Evolutionary conservation across 345 rosid genomes (phyloP).

Genomic region (Brassica incana): DNA sequence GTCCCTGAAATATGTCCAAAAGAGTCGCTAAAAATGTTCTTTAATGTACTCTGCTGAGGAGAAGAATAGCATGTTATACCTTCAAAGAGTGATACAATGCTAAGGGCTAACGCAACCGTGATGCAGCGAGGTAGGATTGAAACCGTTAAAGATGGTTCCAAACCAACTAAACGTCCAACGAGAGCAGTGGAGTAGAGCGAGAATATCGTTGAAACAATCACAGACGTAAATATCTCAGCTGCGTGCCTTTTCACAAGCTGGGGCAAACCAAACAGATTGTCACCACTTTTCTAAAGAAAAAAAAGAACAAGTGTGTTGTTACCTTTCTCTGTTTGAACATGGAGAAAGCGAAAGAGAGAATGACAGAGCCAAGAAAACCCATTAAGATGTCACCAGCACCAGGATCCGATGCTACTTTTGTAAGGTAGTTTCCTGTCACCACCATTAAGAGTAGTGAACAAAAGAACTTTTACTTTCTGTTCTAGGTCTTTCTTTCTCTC

Average conservation of each 20-base stretch:
- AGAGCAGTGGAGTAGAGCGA: constrained; percentile 93
- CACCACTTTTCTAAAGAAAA: constrained; percentile 1
- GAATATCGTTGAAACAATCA: constrained; percentile 74
- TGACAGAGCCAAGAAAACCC: constrained; percentile 95
- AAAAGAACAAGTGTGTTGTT: constrained; percentile 1
- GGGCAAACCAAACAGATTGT: constrained; percentile 5
- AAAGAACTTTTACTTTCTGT: background rate
- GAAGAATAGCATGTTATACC: constrained; percentile 41
- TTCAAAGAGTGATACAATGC: constrained; percentile 87
- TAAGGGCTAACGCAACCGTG: constrained; percentile 92
- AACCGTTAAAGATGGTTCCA: constrained; percentile 72
- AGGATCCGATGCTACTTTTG: constrained; percentile 73
- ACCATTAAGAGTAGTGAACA: background rate
- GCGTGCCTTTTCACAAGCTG: constrained; percentile 97
- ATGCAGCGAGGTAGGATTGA: constrained; percentile 93
- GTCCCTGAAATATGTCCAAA: constrained; percentile 53
- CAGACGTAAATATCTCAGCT: constrained; percentile 87
- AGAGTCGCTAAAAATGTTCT: background rate
- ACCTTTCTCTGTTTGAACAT: constrained; percentile 99
- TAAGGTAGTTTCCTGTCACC: constrained; percentile 72
- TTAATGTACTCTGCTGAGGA: background rate
- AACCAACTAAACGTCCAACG: constrained; percentile 68
- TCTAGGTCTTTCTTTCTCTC: background rate
- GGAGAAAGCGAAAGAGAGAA: constrained; percentile 91
- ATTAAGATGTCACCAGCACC: constrained; percentile 95